A percentile compares a stretch with the other conserved stretches of the same genome.
Evolutionary conservation across 139 green algal species (phyloP).

Genomic region (Coelastrella sp.): DNA sequence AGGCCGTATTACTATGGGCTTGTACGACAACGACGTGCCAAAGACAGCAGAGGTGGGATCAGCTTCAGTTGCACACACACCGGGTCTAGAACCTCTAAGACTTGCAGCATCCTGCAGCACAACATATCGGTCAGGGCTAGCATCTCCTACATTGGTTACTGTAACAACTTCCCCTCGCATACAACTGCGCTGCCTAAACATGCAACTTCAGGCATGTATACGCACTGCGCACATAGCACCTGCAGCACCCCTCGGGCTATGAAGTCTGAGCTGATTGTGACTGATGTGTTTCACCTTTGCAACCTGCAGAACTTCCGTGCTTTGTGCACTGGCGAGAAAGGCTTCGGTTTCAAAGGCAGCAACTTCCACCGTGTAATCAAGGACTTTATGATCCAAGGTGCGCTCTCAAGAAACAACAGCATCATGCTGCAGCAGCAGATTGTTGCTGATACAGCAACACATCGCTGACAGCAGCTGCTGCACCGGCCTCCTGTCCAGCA

Average conservation of each 20-base stretch:
- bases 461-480: background rate
- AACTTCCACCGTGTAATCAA: constrained; percentile 69
- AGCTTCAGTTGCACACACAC: too few relatives aligned
- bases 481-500: too few relatives aligned
- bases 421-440: background rate
- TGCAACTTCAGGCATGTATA: too few relatives aligned
- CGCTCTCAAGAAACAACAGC: background rate
- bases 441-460: background rate
- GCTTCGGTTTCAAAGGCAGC: constrained; percentile 71
- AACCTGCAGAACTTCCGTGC: constrained; percentile 64
- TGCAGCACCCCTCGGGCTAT: too few relatives aligned
- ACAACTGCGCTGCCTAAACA: too few relatives aligned
- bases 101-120: too few relatives aligned
- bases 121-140: too few relatives aligned
- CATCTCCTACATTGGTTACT: too few relatives aligned
- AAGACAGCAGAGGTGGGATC: constrained; percentile 64
- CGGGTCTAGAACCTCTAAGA: too few relatives aligned
- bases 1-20: constrained; percentile 81
- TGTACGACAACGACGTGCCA: constrained; percentile 79
- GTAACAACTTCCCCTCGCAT: too few relatives aligned
- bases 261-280: too few relatives aligned
- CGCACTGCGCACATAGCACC: too few relatives aligned
- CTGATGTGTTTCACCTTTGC: background rate
- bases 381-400: constrained; percentile 83
- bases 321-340: constrained; percentile 66